Base-by-base conservation (phyloP, 306 rosid genomes). In the Medicago truncatula region DNA sequence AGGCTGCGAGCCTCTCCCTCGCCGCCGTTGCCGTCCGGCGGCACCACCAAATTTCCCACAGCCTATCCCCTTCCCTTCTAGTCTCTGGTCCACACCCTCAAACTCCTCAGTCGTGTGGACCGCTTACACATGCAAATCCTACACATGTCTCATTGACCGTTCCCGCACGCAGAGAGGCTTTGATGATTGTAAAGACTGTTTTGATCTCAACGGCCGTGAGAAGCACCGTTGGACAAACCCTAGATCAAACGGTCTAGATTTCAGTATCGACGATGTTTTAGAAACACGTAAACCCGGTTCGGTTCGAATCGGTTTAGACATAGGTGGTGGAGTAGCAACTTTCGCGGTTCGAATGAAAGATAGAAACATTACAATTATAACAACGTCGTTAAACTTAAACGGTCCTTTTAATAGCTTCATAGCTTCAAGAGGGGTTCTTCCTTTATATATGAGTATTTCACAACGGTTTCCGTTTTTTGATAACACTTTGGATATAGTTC, bases 1-100 rank as follows among this genome's bases (percentile, higher is more conserved):
- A 4, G 90, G 87, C 38, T 86, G 87, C 4, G 90, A 86, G 58
- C 90, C 90, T 0, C 84, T 84, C 64, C 88, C 88, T 6, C 83
- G 87, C 17, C 80, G 86, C 16, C 82, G 88, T 18, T 86, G 87
- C 71, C 82, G 83, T 9, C 78, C 87, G 0, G 84, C 83, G 13
- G 66, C 83, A 5, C 70, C 82, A 0, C 25, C 66, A 0, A n/a
- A 52, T 14, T 60, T 17, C 43, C 74, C 68, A 1, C 81, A 81
- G 9, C 84, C 87, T 0, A 63, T 61, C 56, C 85, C 84, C 12
- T 21, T 81, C 8, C 86, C 90, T 0, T 11, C 69, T 0, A 78
- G 86, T 36, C 71, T 75, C 6, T 86, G 90, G 88, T 36, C 86
- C 52, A 82, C 85, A 14, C 90, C 83, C 9, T 59, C 84, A 9